Conservation (phyloP, 345 rosid species). For the Leavenworthia alabamica region DNA sequence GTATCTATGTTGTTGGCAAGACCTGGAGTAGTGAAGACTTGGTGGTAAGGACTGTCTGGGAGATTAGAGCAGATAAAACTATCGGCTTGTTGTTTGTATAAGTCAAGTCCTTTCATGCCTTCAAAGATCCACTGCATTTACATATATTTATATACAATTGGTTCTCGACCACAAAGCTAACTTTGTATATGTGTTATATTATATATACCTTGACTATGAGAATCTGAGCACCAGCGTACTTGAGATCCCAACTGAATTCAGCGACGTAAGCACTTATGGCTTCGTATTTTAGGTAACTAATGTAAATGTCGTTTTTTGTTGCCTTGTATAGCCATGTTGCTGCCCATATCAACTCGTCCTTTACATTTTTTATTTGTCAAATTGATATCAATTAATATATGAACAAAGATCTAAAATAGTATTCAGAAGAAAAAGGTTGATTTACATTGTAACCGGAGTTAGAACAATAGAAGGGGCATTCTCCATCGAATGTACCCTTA, state of each 20-base stretch:
- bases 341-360: constrained; percentile 97
- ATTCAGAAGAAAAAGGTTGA: neutral
- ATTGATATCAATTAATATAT: neutral
- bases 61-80: constrained; percentile 65
- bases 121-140: constrained; percentile 49
- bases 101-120: constrained; percentile 37
- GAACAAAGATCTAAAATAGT: neutral
- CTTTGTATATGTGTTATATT: neutral
- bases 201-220: constrained; percentile 52
- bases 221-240: constrained; percentile 77
- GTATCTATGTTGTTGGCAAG: neutral
- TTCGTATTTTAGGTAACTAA: constrained; percentile 48
- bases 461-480: constrained; percentile 96
- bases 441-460: constrained; percentile 76
- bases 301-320: constrained; percentile 33
- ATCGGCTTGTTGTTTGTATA: constrained; percentile 60
- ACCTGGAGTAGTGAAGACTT: constrained; percentile 59
- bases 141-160: neutral
- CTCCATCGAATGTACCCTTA: constrained; percentile 84
- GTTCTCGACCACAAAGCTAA: neutral
- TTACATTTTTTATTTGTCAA: constrained; percentile 5
- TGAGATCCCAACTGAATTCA: constrained; percentile 95
- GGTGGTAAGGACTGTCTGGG: constrained; percentile 68
- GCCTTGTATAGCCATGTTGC: constrained; percentile 84
- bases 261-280: constrained; percentile 50